Percentiles rank a stretch among this genome's conserved stretches.
phyloP scores from a whole-genome alignment of 768 basidiomycete genomes.

The Podaxis rugospora region DNA sequence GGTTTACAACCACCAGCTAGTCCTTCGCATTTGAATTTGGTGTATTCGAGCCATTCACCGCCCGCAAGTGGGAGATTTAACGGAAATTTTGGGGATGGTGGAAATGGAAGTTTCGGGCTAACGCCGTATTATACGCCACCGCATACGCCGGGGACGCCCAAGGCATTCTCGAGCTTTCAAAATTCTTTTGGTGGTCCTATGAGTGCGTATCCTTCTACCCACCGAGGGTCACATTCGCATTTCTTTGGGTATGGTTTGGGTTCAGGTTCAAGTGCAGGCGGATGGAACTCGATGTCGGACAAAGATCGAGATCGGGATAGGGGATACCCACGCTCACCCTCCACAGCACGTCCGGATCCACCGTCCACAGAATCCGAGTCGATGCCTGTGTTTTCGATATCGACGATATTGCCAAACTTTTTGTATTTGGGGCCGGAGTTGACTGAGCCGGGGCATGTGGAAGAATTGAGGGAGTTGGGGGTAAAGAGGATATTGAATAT shows the following conservation, averaged over 20 bases:
- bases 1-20: slow-evolving; percentile 34
- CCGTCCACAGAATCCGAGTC: slow-evolving; percentile 54
- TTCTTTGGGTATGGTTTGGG: slow-evolving; percentile 12
- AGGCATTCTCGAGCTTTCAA: slow-evolving; percentile 17
- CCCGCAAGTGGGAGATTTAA: slow-evolving; percentile 14
- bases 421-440: slow-evolving; percentile 90
- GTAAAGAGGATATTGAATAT: slow-evolving; percentile 89
- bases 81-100: slow-evolving; percentile 2
- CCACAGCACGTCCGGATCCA: slow-evolving; percentile 62
- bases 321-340: slow-evolving; percentile 46
- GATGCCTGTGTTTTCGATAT: slow-evolving; percentile 71
- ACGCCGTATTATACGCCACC: slow-evolving; percentile 52
- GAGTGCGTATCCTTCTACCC: slow-evolving; percentile 2
- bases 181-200: not conserved
- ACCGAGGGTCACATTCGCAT: slow-evolving; percentile 1
- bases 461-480: slow-evolving; percentile 67
- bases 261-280: not conserved
- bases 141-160: slow-evolving; percentile 48
- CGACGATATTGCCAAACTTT: slow-evolving; percentile 88
- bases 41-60: slow-evolving; percentile 51
- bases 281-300: not conserved
- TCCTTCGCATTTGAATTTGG: slow-evolving; percentile 57
- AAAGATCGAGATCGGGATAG: not conserved
- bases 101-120: slow-evolving; percentile 14
- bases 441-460: slow-evolving; percentile 67